Base-by-base conservation (phyloP, 164 flowering plant genomes). In the Protea cynaroides region DNA sequence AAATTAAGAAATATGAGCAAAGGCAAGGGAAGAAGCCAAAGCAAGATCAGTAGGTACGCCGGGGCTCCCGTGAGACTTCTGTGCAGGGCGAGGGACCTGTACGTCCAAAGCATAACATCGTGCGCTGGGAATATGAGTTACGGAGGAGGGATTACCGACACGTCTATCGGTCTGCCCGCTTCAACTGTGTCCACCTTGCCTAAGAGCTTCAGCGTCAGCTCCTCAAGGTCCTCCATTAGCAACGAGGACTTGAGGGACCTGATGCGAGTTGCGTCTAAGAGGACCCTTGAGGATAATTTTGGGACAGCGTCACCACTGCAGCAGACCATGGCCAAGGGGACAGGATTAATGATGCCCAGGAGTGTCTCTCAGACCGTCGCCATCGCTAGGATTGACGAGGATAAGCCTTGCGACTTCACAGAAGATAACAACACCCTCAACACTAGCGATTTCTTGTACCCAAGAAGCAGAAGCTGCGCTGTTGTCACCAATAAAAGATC, bases 311-410 rank as follows among this genome's bases (percentile, higher is more conserved):
- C 44, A 23, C 18, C 34, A 29, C 60, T 52, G 55, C 73, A 69
- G 36, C 53, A 25, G 43, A 29, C 34, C 34, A 29, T n/a, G 51
- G 60, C 74, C 34, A 71, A 46, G 58, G 64, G 52, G 13, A 29
- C 5, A 5, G 34, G 34, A n/a, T n/a, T n/a, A 29, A 29, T 5
- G 34, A 65, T 79, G 68, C 81, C 78, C 17, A 83, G 87, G 74
- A 83, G 86, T 54, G 49, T 63, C 4, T 29, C 34, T 29, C 34
- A 29, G n/a, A 83, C 87, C 43, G 87, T 84, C 8, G 87, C 75
- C 23, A 82, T 89, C 82, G 87, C 83, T 8, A 79, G 78, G 67
- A 90, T 90, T 56, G 94, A 87, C 46, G 97, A 90, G 56, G 94
- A 90, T 1, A 72, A 58, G 65, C 66, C 82, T 7, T 77, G 72